Evolutionary conservation across 768 basidiomycete genomes (phyloP).

Genomic region (Lentinula lateritia): DNA sequence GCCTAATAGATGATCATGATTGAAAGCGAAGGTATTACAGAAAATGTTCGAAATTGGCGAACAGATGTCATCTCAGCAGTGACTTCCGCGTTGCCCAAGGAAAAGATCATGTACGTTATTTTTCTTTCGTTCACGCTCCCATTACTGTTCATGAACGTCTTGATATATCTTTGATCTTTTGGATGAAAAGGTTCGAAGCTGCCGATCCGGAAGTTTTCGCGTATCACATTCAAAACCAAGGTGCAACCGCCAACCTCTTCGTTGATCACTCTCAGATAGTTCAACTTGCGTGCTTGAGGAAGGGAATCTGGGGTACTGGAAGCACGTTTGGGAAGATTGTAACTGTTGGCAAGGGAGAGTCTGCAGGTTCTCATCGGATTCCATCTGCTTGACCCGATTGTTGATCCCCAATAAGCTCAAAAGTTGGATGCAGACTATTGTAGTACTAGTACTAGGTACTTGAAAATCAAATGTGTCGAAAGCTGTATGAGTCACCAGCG

Average conservation of each 20-base stretch:
- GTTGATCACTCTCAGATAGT: conserved; percentile 41
- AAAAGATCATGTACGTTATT: conserved; percentile 32
- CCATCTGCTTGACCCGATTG: background rate
- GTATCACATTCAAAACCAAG: conserved; percentile 40
- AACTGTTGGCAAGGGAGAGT: conserved; percentile 24
- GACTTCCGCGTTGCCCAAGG: conserved; percentile 30
- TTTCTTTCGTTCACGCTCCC: background rate
- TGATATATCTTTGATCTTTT: too few species aligned
- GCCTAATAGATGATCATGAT: conserved; percentile 33
- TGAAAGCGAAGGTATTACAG: conserved; percentile 41
- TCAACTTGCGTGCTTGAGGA: conserved; percentile 36
- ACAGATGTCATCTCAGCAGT: conserved; percentile 39
- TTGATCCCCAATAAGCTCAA: too few species aligned
- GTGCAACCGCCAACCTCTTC: conserved; percentile 35
- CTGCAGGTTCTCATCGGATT: background rate
- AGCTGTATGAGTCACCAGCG: too few species aligned
- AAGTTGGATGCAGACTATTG: too few species aligned
- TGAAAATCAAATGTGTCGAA: too few species aligned
- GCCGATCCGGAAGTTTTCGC: conserved; percentile 40
- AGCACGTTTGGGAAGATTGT: conserved; percentile 37
- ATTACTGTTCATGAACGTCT: background rate
- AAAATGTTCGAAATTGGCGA: conserved; percentile 36
- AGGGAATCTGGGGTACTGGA: conserved; percentile 41
- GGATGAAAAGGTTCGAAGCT: conserved; percentile 28
- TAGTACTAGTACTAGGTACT: too few species aligned